Percentiles rank a stretch among this genome's conserved stretches.
These are phyloP conservation scores for Polychytrium aggregatum DNA, from an alignment of 192 early-diverging fungal species.

Conservation along the genomic window DNA sequence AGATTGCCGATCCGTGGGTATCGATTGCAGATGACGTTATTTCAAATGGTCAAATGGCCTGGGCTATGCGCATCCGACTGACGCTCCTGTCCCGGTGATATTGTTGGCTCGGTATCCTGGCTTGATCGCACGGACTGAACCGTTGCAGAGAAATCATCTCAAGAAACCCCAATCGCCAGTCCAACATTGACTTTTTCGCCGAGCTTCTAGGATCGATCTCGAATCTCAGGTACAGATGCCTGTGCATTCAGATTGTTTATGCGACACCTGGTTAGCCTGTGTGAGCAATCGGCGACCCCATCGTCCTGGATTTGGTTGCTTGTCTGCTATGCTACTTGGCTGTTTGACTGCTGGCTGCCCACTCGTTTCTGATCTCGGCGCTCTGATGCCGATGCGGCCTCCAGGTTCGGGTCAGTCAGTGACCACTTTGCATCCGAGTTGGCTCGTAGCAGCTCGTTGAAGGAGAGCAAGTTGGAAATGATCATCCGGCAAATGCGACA, in stretches of 20 bases:
- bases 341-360: too few relatives aligned
- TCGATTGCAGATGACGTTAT: not conserved
- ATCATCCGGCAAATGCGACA: slow-evolving; percentile 84
- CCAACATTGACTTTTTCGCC: slow-evolving; percentile 83
- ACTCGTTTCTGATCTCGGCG: too few relatives aligned
- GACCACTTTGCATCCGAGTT: slow-evolving; percentile 70
- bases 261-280: too few relatives aligned
- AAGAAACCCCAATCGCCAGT: slow-evolving; percentile 64
- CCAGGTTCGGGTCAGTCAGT: slow-evolving; percentile 77
- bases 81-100: too few relatives aligned
- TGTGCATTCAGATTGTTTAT: too few relatives aligned
- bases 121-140: not conserved
- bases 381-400: too few relatives aligned
- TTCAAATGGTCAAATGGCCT: not conserved
- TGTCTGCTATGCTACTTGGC: too few relatives aligned
- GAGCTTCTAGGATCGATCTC: slow-evolving; percentile 90
- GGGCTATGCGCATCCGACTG: slow-evolving; percentile 13
- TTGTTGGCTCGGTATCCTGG: not conserved
- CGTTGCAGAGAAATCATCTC: slow-evolving; percentile 46
- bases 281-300: too few relatives aligned
- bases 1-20: slow-evolving; percentile 74
- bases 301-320: too few relatives aligned
- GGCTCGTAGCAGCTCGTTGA: slow-evolving; percentile 11
- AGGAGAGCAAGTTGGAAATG: slow-evolving; percentile 72
- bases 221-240: slow-evolving; percentile 57